phyloP scores from a whole-genome alignment of 345 rosid species.

The Brassica napus region DNA sequence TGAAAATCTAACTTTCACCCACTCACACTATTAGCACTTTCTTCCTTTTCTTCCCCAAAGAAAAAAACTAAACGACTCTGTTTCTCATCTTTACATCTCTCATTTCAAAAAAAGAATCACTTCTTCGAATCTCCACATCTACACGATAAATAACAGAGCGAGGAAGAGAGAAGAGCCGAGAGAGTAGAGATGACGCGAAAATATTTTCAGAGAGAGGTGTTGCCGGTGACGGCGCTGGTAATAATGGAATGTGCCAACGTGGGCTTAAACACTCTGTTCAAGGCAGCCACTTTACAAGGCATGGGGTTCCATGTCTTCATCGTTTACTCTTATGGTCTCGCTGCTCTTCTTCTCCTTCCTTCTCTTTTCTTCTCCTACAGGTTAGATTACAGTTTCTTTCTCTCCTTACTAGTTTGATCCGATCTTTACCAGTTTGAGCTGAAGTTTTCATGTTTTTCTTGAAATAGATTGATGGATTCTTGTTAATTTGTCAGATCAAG shows the following conservation, averaged over 20 bases:
- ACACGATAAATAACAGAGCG: neutral
- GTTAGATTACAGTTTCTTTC: constrained; percentile 24
- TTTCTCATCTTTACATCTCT: constrained; percentile 17
- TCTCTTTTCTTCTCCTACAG: constrained; percentile 73
- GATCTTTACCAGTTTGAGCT: neutral
- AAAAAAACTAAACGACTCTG: constrained; percentile 17
- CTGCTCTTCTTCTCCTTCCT: constrained; percentile 89
- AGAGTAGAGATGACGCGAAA: constrained; percentile 43
- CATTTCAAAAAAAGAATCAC: neutral
- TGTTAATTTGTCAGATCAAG: constrained; percentile 57
- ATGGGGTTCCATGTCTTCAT: constrained; percentile 76
- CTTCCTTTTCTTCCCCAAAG: neutral
- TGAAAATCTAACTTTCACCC: constrained; percentile 31
- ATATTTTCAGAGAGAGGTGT: constrained; percentile 52
- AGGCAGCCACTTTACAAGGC: constrained; percentile 78
- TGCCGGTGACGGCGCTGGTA: constrained; percentile 71
- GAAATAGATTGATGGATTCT: constrained; percentile 1
- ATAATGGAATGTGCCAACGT: constrained; percentile 71
- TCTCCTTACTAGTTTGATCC: neutral
- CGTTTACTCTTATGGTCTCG: constrained; percentile 73
- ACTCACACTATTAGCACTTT: constrained; percentile 20
- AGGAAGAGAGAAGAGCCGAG: constrained; percentile 1
- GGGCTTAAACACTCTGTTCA: constrained; percentile 75
- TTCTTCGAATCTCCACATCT: constrained; percentile 28
- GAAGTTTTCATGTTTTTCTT: neutral